Base-by-base conservation (phyloP, 2,329 filamentous ascomycete species). In the Trichoderma hamatum region DNA sequence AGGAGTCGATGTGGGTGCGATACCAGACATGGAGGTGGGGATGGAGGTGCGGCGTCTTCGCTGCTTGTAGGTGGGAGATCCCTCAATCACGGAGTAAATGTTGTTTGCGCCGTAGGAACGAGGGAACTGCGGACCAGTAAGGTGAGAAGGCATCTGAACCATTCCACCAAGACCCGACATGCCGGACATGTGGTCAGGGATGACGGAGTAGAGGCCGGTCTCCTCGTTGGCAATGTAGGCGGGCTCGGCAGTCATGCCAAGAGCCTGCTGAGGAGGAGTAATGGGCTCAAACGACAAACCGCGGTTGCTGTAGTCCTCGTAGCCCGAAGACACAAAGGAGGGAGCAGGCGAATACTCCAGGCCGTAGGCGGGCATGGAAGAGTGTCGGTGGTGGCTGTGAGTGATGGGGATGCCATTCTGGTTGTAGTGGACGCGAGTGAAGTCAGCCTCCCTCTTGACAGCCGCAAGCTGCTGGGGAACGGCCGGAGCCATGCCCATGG, bases 151-250 rank as follows among this genome's bases (percentile, higher is more conserved):
- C 56, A 97, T 85, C 79, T 96, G 93, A 83, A 97, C 94, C 87
- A 98, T 92, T 67, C 92, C 91, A 78, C 95, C 93, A 77, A 97
- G 89, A 16, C 88, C 88, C 73, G 90, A 89, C 72, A 93, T 90
- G 69, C 90, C 86, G 70, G 82, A 83, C 74, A 92, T 85, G 77
- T 96, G 90, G 76, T 98, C 95, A 13, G 95, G 94, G 74, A 98
- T 97, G 55, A 93, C 94, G 65, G 94, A 95, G 86, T 97, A 98
- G 59, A 98, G 86, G 70, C 94, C 94, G 56, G 95, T 97, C 80
- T 98, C 96, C 83, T 99, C 96, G 78, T 97, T 97, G 71, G 95
- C 93, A 79, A 99, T 97, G 83, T 98, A 99, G 11, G 96, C 93
- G 11, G 96, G 94, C 84, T 99, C 96, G 51, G 91, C 87, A 70